Percentiles rank a stretch among this genome's conserved stretches.
Conservation (phyloP, 169 alveolate species). For the Eimeria zaria region DNA sequence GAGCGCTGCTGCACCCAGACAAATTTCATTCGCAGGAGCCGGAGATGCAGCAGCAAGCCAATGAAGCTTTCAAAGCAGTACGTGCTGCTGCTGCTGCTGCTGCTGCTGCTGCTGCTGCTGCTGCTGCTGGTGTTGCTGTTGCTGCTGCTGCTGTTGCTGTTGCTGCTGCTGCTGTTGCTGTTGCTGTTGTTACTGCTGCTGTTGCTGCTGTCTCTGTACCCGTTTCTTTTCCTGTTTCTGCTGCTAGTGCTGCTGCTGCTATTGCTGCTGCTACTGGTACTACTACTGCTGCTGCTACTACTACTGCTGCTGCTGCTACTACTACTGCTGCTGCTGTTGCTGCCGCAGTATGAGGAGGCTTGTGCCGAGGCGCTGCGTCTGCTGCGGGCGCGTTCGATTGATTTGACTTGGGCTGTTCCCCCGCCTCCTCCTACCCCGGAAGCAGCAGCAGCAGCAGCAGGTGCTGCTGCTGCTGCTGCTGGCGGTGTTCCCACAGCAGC, state of each 20-base stretch:
- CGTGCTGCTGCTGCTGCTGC: conserved; percentile 32
- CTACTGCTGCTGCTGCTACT: no score
- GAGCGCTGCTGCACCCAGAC: conserved; percentile 77
- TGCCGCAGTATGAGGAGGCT: conserved; percentile 68
- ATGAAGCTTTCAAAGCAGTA: conserved; percentile 79
- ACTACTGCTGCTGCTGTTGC: background rate
- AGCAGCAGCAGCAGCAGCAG: conserved; percentile 50
- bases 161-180: background rate
- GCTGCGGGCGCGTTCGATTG: conserved; percentile 49
- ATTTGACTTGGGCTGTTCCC: conserved; percentile 60
- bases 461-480: conserved; percentile 44
- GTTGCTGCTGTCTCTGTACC: background rate
- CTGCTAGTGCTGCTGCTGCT: background rate
- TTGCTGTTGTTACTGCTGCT: background rate
- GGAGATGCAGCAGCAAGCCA: conserved; percentile 69
- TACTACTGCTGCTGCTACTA: no score
- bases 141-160: background rate
- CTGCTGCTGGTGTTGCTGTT: background rate
- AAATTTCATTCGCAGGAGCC: conserved; percentile 54
- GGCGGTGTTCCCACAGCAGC: background rate
- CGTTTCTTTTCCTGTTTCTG: background rate
- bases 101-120: conserved; percentile 5
- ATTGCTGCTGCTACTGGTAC: background rate
- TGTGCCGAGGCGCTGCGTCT: conserved; percentile 61
- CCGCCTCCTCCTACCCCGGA: conserved; percentile 70